Percentiles rank a stretch among this genome's conserved stretches.
phyloP scores from a whole-genome alignment of 148 eudicot genomes.

The Amaranthus palmeri region DNA sequence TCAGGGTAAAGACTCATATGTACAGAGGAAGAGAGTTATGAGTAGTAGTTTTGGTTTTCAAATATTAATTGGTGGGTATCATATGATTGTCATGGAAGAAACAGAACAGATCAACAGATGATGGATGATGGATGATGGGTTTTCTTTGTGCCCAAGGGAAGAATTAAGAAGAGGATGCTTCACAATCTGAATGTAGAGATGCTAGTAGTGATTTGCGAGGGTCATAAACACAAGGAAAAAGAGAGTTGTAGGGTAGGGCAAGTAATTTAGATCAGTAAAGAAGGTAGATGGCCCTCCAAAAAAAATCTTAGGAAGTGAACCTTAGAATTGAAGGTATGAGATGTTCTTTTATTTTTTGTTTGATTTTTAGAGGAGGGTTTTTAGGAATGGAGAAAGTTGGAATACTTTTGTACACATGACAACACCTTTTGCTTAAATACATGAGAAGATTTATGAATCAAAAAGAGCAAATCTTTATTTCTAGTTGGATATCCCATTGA shows the following conservation, averaged over 20 bases:
- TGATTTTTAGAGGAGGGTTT: slow-evolving; percentile 18
- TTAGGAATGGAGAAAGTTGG: slow-evolving; percentile 24
- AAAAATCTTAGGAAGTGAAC: background rate
- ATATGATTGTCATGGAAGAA: slow-evolving; percentile 3
- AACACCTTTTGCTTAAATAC: slow-evolving; percentile 30
- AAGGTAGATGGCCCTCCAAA: background rate
- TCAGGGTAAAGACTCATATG: slow-evolving; percentile 16
- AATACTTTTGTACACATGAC: slow-evolving; percentile 40
- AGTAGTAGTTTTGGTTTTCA: background rate
- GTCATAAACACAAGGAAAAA: background rate
- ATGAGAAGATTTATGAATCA: slow-evolving; percentile 17
- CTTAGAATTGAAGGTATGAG: slow-evolving; percentile 15
- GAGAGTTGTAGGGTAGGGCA: slow-evolving; percentile 11
- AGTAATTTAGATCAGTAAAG: slow-evolving; percentile 20
- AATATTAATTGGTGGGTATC: slow-evolving; percentile 6
- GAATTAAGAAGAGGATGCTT: slow-evolving; percentile 1
- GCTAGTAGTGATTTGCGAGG: background rate
- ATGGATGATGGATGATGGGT: background rate
- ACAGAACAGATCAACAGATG: background rate
- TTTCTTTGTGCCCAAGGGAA: slow-evolving; percentile 16
- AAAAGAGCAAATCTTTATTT: background rate
- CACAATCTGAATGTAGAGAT: slow-evolving; percentile 21
- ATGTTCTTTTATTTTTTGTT: slow-evolving; percentile 20
- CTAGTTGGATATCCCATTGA: background rate
- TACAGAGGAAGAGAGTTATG: slow-evolving; percentile 18